phyloP scores from a whole-genome alignment of 805 yeast species.

The Yarrowia alimentaria region DNA sequence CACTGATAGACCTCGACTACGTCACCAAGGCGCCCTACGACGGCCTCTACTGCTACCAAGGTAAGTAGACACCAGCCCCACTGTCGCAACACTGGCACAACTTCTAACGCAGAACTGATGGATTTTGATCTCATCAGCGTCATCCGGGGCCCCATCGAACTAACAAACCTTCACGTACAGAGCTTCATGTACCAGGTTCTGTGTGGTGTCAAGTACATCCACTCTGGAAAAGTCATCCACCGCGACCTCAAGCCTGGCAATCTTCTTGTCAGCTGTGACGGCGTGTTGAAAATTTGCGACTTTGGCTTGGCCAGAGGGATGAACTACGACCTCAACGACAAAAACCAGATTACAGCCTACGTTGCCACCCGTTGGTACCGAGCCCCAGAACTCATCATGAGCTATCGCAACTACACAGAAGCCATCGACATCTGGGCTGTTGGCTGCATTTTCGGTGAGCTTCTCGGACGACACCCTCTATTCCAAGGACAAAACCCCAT shows the following conservation, averaged over 20 bases:
- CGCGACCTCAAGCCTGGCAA: constrained; percentile 93
- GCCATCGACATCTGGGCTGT: constrained; percentile 88
- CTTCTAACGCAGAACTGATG: constrained; percentile 57
- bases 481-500: constrained; percentile 72
- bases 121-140: constrained; percentile 80
- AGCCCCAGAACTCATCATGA: constrained; percentile 83
- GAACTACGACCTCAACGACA: constrained; percentile 22
- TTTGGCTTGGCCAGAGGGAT: constrained; percentile 90
- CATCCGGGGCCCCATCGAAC: constrained; percentile 61
- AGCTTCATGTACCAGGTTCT: constrained; percentile 75
- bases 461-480: constrained; percentile 75
- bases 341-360: constrained; percentile 46
- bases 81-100: too few relatives aligned
- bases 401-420: constrained; percentile 50
- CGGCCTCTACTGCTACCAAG: constrained; percentile 83
- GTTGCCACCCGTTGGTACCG: constrained; percentile 96
- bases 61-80: constrained; percentile 29
- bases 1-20: constrained; percentile 70
- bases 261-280: constrained; percentile 70
- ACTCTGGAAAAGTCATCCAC: constrained; percentile 88
- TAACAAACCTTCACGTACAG: constrained; percentile 81
- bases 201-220: constrained; percentile 85
- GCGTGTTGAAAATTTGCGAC: constrained; percentile 82
- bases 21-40: constrained; percentile 66
- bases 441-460: constrained; percentile 86